Conservation (phyloP, 83 land plant species). For the Thuja plicata region DNA sequence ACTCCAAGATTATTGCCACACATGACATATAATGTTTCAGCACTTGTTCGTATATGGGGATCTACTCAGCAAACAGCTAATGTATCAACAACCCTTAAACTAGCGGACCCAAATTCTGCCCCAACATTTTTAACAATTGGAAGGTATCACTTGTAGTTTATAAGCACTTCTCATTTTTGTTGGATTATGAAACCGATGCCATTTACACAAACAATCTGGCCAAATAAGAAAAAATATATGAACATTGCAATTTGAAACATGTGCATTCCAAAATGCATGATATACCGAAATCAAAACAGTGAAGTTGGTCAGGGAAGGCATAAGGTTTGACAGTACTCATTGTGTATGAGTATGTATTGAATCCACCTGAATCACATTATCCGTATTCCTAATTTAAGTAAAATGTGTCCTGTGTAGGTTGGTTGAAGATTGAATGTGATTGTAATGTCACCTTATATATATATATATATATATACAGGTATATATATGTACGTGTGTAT, state of each 20-base stretch:
- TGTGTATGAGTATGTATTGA: not conserved
- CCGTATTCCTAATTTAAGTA: not conserved
- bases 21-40: slow-evolving; percentile 41
- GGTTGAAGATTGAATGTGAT: not conserved
- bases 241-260: not conserved
- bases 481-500: too few species aligned
- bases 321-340: not conserved
- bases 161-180: not conserved
- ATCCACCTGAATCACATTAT: not conserved
- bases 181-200: not conserved
- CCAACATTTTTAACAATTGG: slow-evolving; percentile 45
- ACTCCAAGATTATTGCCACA: slow-evolving; percentile 41
- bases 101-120: slow-evolving; percentile 40
- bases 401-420: not conserved
- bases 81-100: slow-evolving; percentile 61
- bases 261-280: not conserved
- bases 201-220: not conserved
- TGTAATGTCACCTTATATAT: not conserved
- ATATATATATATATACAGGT: too few species aligned
- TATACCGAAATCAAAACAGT: not conserved
- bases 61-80: slow-evolving; percentile 27
- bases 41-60: slow-evolving; percentile 51
- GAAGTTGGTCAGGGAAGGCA: not conserved
- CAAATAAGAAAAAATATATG: not conserved
- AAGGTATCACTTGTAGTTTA: slow-evolving; percentile 31